A percentile compares a stretch with the other conserved stretches of the same genome.
Evolutionary conservation across 2,329 filamentous ascomycete genomes (phyloP).

Genomic region (Aquanectria penicillioides): DNA sequence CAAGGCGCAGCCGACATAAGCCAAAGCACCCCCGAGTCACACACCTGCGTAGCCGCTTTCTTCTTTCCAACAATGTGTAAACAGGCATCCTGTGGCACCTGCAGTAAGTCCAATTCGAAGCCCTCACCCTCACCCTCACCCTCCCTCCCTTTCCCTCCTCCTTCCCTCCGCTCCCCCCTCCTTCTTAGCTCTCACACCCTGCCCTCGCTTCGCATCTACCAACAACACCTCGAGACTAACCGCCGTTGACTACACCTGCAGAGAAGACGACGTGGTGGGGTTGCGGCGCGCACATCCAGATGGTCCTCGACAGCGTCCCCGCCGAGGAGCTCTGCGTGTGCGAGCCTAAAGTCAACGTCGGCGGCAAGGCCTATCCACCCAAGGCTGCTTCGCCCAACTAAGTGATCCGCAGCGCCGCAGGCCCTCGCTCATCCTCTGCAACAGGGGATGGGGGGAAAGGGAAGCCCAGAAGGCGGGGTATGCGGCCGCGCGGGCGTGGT

Average conservation of each 20-base stretch:
- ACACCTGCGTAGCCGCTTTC: not conserved
- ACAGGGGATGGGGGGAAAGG: too few relatives aligned
- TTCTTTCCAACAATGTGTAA: constrained; percentile 16
- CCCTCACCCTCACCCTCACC: constrained; percentile 4
- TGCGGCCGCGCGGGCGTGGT: constrained; percentile 44
- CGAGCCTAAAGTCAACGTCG: constrained; percentile 68
- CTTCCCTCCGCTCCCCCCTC: not conserved
- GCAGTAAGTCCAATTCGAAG: constrained; percentile 15
- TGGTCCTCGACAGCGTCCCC: constrained; percentile 70
- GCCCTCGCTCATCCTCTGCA: constrained; percentile 43
- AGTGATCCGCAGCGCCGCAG: constrained; percentile 46
- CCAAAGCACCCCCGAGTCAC: too few relatives aligned
- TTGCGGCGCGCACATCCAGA: constrained; percentile 69
- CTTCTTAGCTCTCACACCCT: not conserved
- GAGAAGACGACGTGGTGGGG: constrained; percentile 66
- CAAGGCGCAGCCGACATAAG: too few relatives aligned
- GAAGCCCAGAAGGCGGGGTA: constrained; percentile 42
- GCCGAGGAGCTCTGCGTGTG: constrained; percentile 72
- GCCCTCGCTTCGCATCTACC: not conserved
- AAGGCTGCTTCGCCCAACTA: constrained; percentile 61
- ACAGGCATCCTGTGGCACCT: constrained; percentile 19
- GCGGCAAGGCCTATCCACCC: constrained; percentile 72
- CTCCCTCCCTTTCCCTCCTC: not conserved
- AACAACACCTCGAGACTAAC: not conserved
- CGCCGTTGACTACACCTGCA: constrained; percentile 4